Percentiles rank a stretch among this genome's conserved stretches.
Evolutionary conservation across 169 alveolate species (phyloP).

Genomic region (Plasmodium malariae): DNA sequence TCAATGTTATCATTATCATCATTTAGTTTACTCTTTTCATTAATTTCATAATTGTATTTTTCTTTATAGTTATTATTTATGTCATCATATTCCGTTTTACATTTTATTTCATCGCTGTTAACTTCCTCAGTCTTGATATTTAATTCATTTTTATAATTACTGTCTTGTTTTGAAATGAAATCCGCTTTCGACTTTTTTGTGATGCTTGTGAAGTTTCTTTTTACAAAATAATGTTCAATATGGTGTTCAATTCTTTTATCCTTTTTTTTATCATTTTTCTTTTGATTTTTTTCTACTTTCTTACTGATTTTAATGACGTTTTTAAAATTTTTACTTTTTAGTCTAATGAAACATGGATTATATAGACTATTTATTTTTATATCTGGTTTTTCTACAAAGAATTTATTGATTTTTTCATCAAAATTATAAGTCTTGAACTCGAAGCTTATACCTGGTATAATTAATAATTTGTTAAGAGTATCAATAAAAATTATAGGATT

Average conservation of each 20-base stretch:
- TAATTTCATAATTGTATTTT: background rate
- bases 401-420: conserved; percentile 52
- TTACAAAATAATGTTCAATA: conserved; percentile 51
- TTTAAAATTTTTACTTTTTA: conserved; percentile 19
- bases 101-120: background rate
- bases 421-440: conserved; percentile 35
- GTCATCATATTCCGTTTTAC: conserved; percentile 1
- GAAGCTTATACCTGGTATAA: conserved; percentile 53
- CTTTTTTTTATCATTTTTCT: conserved; percentile 3
- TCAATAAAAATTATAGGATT: conserved; percentile 58
- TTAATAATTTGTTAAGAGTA: conserved; percentile 46
- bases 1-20: background rate
- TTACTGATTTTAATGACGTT: conserved; percentile 6
- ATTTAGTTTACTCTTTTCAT: background rate
- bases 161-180: conserved; percentile 6
- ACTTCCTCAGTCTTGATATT: background rate
- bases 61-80: background rate
- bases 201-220: background rate
- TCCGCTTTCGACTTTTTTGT: conserved; percentile 34
- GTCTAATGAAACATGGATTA: conserved; percentile 57
- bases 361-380: conserved; percentile 33
- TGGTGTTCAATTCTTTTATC: conserved; percentile 28
- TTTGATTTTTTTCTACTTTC: conserved; percentile 18
- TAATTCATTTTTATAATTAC: conserved; percentile 4
- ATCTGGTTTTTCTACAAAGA: conserved; percentile 38